A percentile compares a stretch with the other conserved stretches of the same genome.
phyloP scores from a whole-genome alignment of 495 filamentous ascomycete genomes.

The Penicillium cosmopolitanum region DNA sequence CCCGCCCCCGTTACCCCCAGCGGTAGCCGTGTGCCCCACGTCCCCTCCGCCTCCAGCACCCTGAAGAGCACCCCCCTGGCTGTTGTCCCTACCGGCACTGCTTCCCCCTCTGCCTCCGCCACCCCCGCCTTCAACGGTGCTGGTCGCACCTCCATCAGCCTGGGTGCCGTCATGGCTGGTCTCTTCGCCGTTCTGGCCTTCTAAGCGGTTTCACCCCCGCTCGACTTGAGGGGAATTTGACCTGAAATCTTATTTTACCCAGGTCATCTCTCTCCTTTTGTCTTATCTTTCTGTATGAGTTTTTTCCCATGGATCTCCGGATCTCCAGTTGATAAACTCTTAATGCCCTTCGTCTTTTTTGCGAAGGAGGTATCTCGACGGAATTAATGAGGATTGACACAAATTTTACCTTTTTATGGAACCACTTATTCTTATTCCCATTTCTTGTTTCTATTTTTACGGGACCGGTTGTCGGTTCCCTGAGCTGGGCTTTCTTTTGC shows the following conservation, averaged over 20 bases:
- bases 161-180: conserved; percentile 51
- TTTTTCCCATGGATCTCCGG: conserved; percentile 15
- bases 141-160: conserved; percentile 46
- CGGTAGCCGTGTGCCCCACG: conserved; percentile 14
- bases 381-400: conserved; percentile 19
- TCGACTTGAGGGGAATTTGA: too few relatives aligned
- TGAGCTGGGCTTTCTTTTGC: conserved; percentile 21
- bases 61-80: conserved; percentile 23
- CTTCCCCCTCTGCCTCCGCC: conserved; percentile 32
- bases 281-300: conserved; percentile 20
- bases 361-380: conserved; percentile 4
- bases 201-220: conserved; percentile 27
- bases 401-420: conserved; percentile 11
- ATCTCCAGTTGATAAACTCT: conserved; percentile 11
- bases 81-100: conserved; percentile 26
- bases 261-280: conserved; percentile 5
- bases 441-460: conserved; percentile 8
- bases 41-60: conserved; percentile 30
- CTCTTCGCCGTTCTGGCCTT: conserved; percentile 46
- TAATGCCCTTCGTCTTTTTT: not conserved
- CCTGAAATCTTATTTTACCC: not conserved
- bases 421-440: conserved; percentile 5
- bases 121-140: conserved; percentile 51
- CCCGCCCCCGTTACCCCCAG: conserved; percentile 15
- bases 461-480: not conserved